phyloP scores from a whole-genome alignment of 257 asterid genomes.

The Cordia subcordata region DNA sequence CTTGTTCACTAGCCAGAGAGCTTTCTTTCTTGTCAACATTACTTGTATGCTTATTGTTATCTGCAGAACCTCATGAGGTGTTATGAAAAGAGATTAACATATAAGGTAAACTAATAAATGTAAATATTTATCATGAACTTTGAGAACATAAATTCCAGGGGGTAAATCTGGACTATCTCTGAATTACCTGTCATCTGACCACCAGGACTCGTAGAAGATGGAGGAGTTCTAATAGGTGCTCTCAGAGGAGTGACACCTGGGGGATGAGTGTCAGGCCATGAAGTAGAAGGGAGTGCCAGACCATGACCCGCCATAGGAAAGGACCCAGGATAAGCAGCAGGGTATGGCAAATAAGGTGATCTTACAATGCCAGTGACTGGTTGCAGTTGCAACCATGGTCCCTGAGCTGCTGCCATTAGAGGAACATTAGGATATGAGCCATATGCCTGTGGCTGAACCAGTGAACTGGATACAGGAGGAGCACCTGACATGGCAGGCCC shows the following conservation, averaged over 20 bases:
- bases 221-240: slow-evolving; percentile 41
- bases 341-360: slow-evolving; percentile 69
- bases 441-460: slow-evolving; percentile 55
- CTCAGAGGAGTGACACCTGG: slow-evolving; percentile 66
- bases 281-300: slow-evolving; percentile 40
- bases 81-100: slow-evolving; percentile 6
- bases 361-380: slow-evolving; percentile 56
- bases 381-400: slow-evolving; percentile 82
- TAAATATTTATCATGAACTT: slow-evolving; percentile 16
- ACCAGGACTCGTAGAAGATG: slow-evolving; percentile 31
- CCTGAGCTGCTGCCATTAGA: slow-evolving; percentile 52
- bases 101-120: slow-evolving; percentile 4
- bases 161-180: slow-evolving; percentile 49
- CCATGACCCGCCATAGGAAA: slow-evolving; percentile 47
- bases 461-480: slow-evolving; percentile 40
- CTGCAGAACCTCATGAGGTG: slow-evolving; percentile 30
- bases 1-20: slow-evolving; percentile 37
- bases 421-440: slow-evolving; percentile 48
- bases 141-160: slow-evolving; percentile 62
- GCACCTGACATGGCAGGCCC: slow-evolving; percentile 40
- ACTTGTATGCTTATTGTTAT: slow-evolving; percentile 29
- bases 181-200: slow-evolving; percentile 33
- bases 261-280: slow-evolving; percentile 64
- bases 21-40: slow-evolving; percentile 39
- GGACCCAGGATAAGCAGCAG: slow-evolving; percentile 48